These are phyloP conservation scores for Pulchroboletus neoregius DNA, from an alignment of 1,284 basidiomycete species.

Conservation along the genomic window DNA sequence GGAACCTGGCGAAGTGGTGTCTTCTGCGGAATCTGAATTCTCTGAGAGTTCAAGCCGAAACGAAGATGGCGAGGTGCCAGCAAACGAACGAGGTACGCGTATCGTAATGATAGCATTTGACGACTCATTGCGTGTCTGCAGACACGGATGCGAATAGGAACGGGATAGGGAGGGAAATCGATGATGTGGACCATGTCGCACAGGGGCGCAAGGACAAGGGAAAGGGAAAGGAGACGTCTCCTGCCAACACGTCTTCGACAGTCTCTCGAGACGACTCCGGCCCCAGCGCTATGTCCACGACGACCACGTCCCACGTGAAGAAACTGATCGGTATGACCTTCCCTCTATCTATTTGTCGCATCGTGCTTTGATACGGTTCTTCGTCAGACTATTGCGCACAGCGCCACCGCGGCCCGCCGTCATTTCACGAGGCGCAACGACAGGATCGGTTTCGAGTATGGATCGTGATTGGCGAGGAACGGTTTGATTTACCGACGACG, in stretches of 20 bases:
- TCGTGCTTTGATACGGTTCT: background rate
- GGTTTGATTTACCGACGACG: constrained; percentile 37
- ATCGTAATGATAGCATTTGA: background rate
- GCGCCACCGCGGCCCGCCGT: constrained; percentile 27
- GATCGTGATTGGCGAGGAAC: constrained; percentile 41
- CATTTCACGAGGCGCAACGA: constrained; percentile 30
- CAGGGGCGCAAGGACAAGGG: constrained; percentile 5
- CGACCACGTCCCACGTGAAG: constrained; percentile 24
- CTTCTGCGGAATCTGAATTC: constrained; percentile 26
- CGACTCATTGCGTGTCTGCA: background rate
- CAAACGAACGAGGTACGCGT: constrained; percentile 13
- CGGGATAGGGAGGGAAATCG: background rate
- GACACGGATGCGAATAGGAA: background rate
- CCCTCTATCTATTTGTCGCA: background rate
- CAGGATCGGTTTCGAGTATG: constrained; percentile 30
- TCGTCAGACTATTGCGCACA: constrained; percentile 34
- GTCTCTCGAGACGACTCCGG: background rate
- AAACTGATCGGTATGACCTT: constrained; percentile 27
- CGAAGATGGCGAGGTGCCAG: constrained; percentile 10
- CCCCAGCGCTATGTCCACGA: too few species aligned
- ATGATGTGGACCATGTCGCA: background rate
- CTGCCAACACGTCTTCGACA: background rate
- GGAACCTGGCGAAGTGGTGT: constrained; percentile 28
- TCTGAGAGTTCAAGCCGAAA: constrained; percentile 26
- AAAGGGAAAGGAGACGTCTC: constrained; percentile 5